Evolutionary conservation across 2,329 filamentous ascomycete genomes (phyloP), one percentile per base, ranked within the genome.

Genomic region (Ceratocystis cacaofunesta): DNA sequence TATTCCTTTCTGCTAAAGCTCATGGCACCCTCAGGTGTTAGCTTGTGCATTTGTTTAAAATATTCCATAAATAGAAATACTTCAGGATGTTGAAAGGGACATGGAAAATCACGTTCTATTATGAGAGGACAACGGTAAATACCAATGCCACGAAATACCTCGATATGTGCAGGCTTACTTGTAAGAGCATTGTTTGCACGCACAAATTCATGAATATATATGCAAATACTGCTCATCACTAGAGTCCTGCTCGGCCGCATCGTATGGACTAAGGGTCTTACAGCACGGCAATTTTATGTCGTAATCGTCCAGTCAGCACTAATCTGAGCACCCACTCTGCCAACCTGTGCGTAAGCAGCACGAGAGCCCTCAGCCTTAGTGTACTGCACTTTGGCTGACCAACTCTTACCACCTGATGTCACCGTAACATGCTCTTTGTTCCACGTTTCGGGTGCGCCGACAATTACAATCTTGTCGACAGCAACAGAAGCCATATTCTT

Each of bases 391-490:
- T 86, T 76, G 12, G 82, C 80, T 2, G 80, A 81, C 72, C 81
- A 80, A 7, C 74, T 79, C 71, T 79, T 77, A 60, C 81, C 82
- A 65, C 78, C 79, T 1, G 78, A 78, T 72, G 79, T 77, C 64
- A 82, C 80, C 71, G 74, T 81, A 1, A 85, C 85, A 69, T 78
- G 80, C 57, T 85, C 86, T 69, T 78, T 80, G 61, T 76, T 77
- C 92, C 91, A 96, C 22, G 77, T 76, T 43, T 80, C 78, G 0
- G 90, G 89, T 2, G 89, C 90, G 57, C 89, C 90, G 22, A 97
- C 85, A 61, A 99, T 71, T 60, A 97, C 79, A 65, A 97, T 82
- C 76, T 88, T 91, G 77, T 96, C 91, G 0, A 97, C 85, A 6
- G 81, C 78, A 2, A 97, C 90, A 57, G 82, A 79, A 36, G 82